Evolutionary conservation across 2,329 filamentous ascomycete genomes (phyloP).

Genomic region (Fusarium proliferatum): DNA sequence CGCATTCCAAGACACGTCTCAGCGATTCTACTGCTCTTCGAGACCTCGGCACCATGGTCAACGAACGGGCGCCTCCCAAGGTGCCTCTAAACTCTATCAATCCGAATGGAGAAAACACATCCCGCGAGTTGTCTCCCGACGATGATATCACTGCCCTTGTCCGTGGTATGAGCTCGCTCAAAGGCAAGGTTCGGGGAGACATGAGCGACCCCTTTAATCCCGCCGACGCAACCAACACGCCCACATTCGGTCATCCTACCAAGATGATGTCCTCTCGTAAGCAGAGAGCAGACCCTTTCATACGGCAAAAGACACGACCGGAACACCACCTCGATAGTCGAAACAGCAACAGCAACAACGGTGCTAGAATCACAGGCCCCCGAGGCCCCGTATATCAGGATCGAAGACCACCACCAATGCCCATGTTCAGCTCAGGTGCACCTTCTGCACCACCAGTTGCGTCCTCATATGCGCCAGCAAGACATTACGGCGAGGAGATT

Average conservation of each 20-base stretch:
- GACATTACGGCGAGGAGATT: constrained; percentile 55
- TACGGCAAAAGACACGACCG: constrained; percentile 64
- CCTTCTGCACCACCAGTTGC: constrained; percentile 15
- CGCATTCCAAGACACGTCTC: constrained; percentile 8
- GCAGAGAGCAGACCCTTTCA: constrained; percentile 67
- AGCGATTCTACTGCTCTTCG: constrained; percentile 25
- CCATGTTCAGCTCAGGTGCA: constrained; percentile 60
- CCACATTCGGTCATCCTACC: constrained; percentile 53
- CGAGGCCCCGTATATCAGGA: constrained; percentile 60
- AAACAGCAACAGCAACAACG: constrained; percentile 29
- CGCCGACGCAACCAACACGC: constrained; percentile 30
- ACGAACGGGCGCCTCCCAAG: constrained; percentile 60
- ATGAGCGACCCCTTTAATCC: constrained; percentile 24
- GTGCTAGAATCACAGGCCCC: constrained; percentile 60
- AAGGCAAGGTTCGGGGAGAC: constrained; percentile 35
- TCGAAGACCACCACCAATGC: constrained; percentile 58
- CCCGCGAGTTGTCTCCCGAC: constrained; percentile 46
- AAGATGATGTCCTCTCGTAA: constrained; percentile 63
- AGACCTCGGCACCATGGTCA: constrained; percentile 55
- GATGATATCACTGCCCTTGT: constrained; percentile 51
- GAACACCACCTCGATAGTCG: constrained; percentile 65
- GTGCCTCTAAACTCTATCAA: constrained; percentile 54
- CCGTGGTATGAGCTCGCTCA: constrained; percentile 45
- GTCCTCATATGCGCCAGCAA: constrained; percentile 15
- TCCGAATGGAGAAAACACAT: constrained; percentile 45